Percentiles rank a stretch among this genome's conserved stretches.
These are phyloP conservation scores for Ceratocystis diversiconidia DNA, from an alignment of 2,329 filamentous ascomycete genomes.

Conservation along the genomic window DNA sequence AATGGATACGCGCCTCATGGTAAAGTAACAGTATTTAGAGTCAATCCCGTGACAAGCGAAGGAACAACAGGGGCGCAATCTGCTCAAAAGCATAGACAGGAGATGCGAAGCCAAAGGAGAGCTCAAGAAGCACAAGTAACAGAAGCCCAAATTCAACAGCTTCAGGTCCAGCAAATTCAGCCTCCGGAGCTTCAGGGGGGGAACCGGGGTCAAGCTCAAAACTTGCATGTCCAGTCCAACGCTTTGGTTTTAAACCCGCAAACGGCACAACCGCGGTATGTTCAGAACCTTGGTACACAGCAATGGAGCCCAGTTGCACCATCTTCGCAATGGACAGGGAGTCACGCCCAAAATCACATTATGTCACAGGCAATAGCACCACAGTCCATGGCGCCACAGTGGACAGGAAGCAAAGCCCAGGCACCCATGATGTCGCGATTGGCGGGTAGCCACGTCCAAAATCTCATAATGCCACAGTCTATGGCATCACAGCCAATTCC, in stretches of 20 bases:
- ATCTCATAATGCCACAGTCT: too few relatives aligned
- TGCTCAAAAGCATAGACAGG: neutral
- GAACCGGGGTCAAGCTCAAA: neutral
- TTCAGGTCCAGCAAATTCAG: neutral
- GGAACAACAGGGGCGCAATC: neutral
- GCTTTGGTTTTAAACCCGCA: neutral
- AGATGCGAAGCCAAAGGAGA: neutral
- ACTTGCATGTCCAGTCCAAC: neutral
- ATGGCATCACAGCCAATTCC: too few relatives aligned
- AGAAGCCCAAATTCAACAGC: neutral
- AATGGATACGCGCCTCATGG: too few relatives aligned
- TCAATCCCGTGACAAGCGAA: too few relatives aligned
- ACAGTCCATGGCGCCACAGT: too few relatives aligned
- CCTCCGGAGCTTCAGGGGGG: neutral
- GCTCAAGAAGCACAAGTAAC: neutral
- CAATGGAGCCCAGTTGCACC: neutral
- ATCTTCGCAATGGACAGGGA: neutral
- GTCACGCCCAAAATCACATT: too few relatives aligned
- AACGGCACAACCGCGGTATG: neutral
- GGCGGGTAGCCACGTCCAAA: too few relatives aligned
- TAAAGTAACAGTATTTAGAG: too few relatives aligned
- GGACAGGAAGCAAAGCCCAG: too few relatives aligned
- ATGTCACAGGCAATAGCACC: too few relatives aligned
- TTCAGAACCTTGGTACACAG: too few relatives aligned
- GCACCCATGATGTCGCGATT: too few relatives aligned